Evolutionary conservation across 2,329 filamentous ascomycete genomes (phyloP), one percentile per base, ranked within the genome.

Genomic region (Paracoccidioides lutzii): DNA sequence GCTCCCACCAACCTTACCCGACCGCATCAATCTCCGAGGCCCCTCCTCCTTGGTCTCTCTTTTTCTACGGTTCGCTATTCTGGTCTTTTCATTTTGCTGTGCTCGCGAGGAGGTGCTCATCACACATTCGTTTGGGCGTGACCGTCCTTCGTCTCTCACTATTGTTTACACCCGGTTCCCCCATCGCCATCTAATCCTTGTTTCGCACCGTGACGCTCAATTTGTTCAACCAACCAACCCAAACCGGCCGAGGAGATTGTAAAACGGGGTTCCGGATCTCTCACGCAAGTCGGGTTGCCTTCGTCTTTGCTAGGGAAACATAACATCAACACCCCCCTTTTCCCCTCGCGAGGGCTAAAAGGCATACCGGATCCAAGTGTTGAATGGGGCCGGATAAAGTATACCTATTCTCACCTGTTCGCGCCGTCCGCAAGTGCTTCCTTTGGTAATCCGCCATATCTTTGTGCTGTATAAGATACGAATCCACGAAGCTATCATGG

Each of bases 401-500:
- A 6, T 35, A 2, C 52, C 41, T 33, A 14, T 45, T 14, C 7
- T 45, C 41, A 53, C 7, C 30, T 14, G 33, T 53, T 22, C 38
- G 12, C 12, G 14, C 42, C n/a, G 15, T 41, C 44, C 15, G 9
- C 12, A 35, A 43, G 40, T 3, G 40, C 52, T 7, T 43, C 33
- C 41, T 42, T 32, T 42, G 28, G 15, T 5, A 28, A 4, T 15
- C 38, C 32, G 49, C 46, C 46, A n/a, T 42, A 41, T 30, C 38
- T 33, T 30, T 7, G 10, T 41, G 8, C 22, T 5, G 15, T 42
- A 10, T 52, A 15, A 30, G 28, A 42, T 22, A 30, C 8, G 5
- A n/a, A 45, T 45, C 30, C 28, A 4, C 14, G 35, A 30, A 6
- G 7, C 35, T 38, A 33, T 54, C 64, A 81, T 83, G 78, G 79